These are phyloP conservation scores for Plasmodium coatneyi DNA, from an alignment of 169 alveolate species.

Conservation along the genomic window DNA sequence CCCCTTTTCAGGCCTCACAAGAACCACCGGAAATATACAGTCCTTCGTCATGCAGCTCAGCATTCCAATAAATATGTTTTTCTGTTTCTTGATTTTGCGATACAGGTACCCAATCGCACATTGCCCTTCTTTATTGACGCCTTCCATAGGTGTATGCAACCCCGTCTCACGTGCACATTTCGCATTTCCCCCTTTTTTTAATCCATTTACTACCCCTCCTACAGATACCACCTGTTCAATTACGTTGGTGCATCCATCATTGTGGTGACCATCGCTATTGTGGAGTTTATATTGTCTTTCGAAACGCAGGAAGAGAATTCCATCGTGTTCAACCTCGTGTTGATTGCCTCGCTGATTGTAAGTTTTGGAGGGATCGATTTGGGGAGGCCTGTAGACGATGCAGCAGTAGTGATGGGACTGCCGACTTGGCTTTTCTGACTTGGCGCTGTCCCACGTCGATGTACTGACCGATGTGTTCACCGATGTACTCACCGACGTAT, in stretches of 20 bases:
- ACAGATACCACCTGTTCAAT: conserved; percentile 54
- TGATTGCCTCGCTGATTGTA: conserved; percentile 45
- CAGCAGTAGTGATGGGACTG: neutral
- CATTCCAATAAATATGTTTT: conserved; percentile 56
- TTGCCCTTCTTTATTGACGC: neutral
- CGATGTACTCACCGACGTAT: neutral
- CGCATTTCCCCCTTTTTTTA: neutral
- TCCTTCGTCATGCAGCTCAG: conserved; percentile 45
- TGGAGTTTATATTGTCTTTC: conserved; percentile 38
- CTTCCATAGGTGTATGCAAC: neutral
- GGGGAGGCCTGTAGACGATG: neutral
- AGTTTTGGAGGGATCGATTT: neutral
- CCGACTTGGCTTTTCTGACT: no score
- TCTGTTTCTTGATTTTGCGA: conserved; percentile 37
- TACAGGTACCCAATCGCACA: conserved; percentile 17
- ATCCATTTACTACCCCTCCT: neutral
- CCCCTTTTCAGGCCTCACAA: conserved; percentile 28
- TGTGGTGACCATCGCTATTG: conserved; percentile 41
- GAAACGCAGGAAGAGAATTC: conserved; percentile 69
- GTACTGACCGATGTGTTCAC: neutral
- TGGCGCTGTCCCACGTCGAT: no score
- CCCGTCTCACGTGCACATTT: neutral
- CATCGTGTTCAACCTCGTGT: conserved; percentile 37
- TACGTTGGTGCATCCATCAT: conserved; percentile 49
- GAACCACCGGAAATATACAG: conserved; percentile 68